A percentile compares a stretch with the other conserved stretches of the same genome.
phyloP scores from a whole-genome alignment of 2,329 filamentous ascomycete species.

The Dothistroma septosporum region DNA sequence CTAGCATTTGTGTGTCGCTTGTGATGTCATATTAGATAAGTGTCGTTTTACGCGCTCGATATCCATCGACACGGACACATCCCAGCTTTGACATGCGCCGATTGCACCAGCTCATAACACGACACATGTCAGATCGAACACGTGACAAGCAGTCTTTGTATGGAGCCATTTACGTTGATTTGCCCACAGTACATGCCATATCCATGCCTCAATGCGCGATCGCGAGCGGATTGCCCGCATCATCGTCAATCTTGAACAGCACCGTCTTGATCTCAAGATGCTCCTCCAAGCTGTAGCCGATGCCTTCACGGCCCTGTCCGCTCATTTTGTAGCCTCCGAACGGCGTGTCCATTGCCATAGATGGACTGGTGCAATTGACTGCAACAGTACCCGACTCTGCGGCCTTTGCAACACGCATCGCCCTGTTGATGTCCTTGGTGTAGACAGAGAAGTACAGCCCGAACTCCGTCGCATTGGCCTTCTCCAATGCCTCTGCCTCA shows the following conservation, averaged over 20 bases:
- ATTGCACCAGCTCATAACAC: no score
- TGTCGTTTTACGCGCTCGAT: no score
- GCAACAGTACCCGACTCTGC: constrained; percentile 41
- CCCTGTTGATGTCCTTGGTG: constrained; percentile 37
- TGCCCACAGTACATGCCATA: background rate
- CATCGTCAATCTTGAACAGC: constrained; percentile 22
- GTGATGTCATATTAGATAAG: background rate
- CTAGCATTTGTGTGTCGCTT: background rate
- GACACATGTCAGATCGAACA: no score
- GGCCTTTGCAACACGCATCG: constrained; percentile 39
- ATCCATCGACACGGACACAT: background rate
- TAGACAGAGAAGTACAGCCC: constrained; percentile 38
- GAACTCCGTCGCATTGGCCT: constrained; percentile 39
- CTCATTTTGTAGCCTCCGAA: constrained; percentile 42
- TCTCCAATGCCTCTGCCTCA: constrained; percentile 35
- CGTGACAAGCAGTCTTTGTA: no score
- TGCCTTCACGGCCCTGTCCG: constrained; percentile 25
- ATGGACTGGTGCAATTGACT: constrained; percentile 40
- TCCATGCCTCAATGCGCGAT: background rate
- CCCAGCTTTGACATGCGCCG: background rate
- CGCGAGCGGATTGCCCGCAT: constrained; percentile 4
- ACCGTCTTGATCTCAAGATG: constrained; percentile 26
- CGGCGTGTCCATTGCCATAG: constrained; percentile 35
- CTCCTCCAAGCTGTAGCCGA: constrained; percentile 20
- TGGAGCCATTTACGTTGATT: no score